Base-by-base conservation (phyloP, 345 rosid species). In the Moricandia moricandioides region DNA sequence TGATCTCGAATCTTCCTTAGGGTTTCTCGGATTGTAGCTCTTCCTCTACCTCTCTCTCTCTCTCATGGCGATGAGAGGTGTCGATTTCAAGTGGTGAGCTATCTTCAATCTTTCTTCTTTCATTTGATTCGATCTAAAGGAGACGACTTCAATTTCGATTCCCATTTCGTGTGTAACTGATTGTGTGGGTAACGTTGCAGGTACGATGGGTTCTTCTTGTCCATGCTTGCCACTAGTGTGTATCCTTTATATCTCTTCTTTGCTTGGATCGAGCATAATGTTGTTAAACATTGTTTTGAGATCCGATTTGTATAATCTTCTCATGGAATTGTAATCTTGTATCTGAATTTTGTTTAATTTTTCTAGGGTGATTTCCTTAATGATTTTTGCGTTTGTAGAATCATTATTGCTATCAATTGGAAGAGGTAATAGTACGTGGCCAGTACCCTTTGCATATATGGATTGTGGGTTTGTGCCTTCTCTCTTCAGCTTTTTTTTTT, bases 171-270 rank as follows among this genome's bases (percentile, higher is more conserved):
- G 10, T 55, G 59, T 58, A 10, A 27, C 37, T 60, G 13, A 43
- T 30, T 78, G 35, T 65, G 9, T 54, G 72, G 12, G 45, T 52
- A n/a, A 72, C 45, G 16, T 67, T 82, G 89, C 87, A 96, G 98
- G 98, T 92, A 85, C 73, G 98, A 96, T 86, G 99, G 98, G 18
- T 92, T 96, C 88, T 96, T 96, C 90, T 83, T 96, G 88, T 92
- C 96, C 65, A 96, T 96, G 99, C 88, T 96, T 67, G 99, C 97
- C 5, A 96, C 95, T 47, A 92, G 98, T 67, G 89, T 91, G 99
- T 96, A 92, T 96, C 99, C 96, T 85, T 87, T 21, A 5, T 27
- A 35, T 56, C 37, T 7, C 33, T 70, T 40, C 30, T 64, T 76
- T 18, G 60, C 14, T 76, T 70, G 70, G 61, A 70, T 77, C 60